Conservation (phyloP, 441 rosid genomes). For the Euphorbia celastroides region DNA sequence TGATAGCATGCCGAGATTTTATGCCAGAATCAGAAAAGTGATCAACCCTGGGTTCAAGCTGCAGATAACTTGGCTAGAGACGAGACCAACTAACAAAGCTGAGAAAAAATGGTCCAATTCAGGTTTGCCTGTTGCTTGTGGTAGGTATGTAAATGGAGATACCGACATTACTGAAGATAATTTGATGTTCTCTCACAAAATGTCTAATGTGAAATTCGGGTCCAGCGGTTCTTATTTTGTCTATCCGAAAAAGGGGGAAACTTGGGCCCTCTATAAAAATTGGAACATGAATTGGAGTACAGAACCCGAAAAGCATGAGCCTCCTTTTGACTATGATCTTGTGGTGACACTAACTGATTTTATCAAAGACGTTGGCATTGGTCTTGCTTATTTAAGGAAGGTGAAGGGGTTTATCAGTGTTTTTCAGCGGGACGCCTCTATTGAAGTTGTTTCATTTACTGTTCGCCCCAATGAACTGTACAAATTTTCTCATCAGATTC, state of each 20-base stretch:
- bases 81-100: constrained; percentile 34
- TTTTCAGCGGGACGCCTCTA: constrained; percentile 28
- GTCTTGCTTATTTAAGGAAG: constrained; percentile 60
- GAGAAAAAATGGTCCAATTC: constrained; percentile 36
- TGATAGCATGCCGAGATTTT: constrained; percentile 70
- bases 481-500: constrained; percentile 60
- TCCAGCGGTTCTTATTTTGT: constrained; percentile 26
- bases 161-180: constrained; percentile 28
- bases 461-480: constrained; percentile 36
- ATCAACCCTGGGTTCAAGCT: constrained; percentile 37
- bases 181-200: constrained; percentile 58
- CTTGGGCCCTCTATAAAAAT: constrained; percentile 72
- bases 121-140: constrained; percentile 48
- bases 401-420: constrained; percentile 64
- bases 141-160: constrained; percentile 46
- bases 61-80: constrained; percentile 54
- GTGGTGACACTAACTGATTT: constrained; percentile 66
- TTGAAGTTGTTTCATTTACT: constrained; percentile 21
- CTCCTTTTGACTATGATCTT: constrained; percentile 56
- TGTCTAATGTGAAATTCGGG: constrained; percentile 23
- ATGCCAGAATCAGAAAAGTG: constrained; percentile 46
- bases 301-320: constrained; percentile 29
- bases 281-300: constrained; percentile 54
- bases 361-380: constrained; percentile 29
- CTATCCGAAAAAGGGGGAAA: constrained; percentile 69